Evolutionary conservation across 371 early-diverging fungal species (phyloP).

Genomic region (Mortierella sp.): DNA sequence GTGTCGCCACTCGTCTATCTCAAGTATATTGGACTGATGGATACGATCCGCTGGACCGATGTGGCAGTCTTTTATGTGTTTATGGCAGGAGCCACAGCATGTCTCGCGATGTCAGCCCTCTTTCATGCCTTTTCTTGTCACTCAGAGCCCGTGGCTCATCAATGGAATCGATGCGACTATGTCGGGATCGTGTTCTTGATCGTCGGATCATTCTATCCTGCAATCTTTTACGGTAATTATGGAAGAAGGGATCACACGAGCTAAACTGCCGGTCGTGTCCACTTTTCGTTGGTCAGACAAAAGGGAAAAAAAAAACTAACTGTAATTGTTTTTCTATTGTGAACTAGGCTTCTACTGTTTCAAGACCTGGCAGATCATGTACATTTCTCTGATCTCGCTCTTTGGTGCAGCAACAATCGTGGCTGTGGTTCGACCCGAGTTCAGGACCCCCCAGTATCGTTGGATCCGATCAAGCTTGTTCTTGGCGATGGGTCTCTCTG

Average conservation of each 20-base stretch:
- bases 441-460: slow-evolving; percentile 81
- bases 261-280: not conserved
- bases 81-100: slow-evolving; percentile 76
- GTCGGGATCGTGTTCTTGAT: slow-evolving; percentile 90
- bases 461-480: slow-evolving; percentile 84
- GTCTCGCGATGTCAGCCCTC: slow-evolving; percentile 81
- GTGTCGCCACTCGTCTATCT: slow-evolving; percentile 62
- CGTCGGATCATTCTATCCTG: slow-evolving; percentile 81
- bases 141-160: slow-evolving; percentile 69
- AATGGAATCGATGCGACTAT: slow-evolving; percentile 92
- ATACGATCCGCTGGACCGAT: slow-evolving; percentile 67
- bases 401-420: slow-evolving; percentile 72
- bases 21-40: slow-evolving; percentile 56
- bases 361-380: slow-evolving; percentile 65
- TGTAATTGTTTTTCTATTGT: no score
- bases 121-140: slow-evolving; percentile 93
- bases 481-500: slow-evolving; percentile 80
- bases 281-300: not conserved
- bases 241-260: slow-evolving; percentile 41
- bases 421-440: slow-evolving; percentile 69
- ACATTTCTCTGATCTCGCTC: slow-evolving; percentile 68
- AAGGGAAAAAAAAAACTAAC: no score
- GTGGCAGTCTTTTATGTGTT: slow-evolving; percentile 74
- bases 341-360: slow-evolving; percentile 75
- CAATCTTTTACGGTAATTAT: slow-evolving; percentile 73